Evolutionary conservation across 2,329 filamentous ascomycete genomes (phyloP).

Genomic region (Neofusicoccum ribis): DNA sequence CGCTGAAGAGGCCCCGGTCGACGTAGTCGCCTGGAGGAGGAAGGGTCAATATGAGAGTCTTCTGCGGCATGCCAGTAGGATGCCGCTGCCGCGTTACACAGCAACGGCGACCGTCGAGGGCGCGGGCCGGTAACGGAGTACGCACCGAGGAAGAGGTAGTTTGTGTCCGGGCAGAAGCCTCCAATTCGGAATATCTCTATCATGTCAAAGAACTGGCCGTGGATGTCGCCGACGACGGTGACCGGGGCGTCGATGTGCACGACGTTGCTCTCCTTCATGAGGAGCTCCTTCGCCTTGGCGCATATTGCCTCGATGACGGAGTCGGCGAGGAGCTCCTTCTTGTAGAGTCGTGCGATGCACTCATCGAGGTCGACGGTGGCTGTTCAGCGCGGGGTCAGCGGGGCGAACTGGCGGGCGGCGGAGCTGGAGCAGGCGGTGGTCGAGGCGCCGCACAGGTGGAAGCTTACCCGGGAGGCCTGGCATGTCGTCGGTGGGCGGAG

Average conservation of each 20-base stretch:
- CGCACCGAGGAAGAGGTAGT: conserved; percentile 92
- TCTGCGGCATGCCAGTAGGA: conserved; percentile 11
- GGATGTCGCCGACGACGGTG: conserved; percentile 96
- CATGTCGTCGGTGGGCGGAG: conserved; percentile 36
- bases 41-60: conserved; percentile 15
- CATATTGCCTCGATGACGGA: conserved; percentile 99
- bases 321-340: conserved; percentile 94
- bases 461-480: conserved; percentile 51
- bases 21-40: conserved; percentile 81
- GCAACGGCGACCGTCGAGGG: background rate
- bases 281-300: conserved; percentile 95
- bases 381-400: conserved; percentile 39
- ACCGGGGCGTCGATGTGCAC: conserved; percentile 95
- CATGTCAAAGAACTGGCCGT: conserved; percentile 98
- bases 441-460: background rate
- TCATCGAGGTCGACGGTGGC: conserved; percentile 97
- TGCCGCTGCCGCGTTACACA: background rate
- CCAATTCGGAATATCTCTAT: conserved; percentile 99
- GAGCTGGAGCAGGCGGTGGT: background rate
- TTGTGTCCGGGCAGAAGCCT: conserved; percentile 95
- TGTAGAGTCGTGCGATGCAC: conserved; percentile 95
- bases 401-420: background rate
- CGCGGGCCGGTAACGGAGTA: conserved; percentile 19
- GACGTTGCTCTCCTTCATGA: conserved; percentile 99
- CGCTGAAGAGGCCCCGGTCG: conserved; percentile 96